These are phyloP conservation scores for Phytophthora chlamydospora DNA, from an alignment of 352 stramenopile genomes.

Conservation along the genomic window DNA sequence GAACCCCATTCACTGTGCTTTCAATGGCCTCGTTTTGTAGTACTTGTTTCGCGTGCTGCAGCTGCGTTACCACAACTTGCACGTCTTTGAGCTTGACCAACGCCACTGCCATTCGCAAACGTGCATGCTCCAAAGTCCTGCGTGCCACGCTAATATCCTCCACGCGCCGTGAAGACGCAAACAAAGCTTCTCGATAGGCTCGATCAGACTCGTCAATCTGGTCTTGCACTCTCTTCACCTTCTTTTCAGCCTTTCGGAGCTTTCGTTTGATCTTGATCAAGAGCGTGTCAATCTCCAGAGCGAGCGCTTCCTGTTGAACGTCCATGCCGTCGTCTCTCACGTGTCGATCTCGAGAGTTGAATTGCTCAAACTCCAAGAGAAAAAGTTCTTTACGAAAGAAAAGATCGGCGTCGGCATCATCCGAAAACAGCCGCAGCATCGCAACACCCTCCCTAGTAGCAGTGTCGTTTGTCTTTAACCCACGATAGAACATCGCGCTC, in stretches of 20 bases:
- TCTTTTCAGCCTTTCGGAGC: slow-evolving; percentile 63
- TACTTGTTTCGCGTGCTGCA: slow-evolving; percentile 29
- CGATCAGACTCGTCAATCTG: slow-evolving; percentile 36
- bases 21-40: slow-evolving; percentile 9
- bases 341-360: not conserved
- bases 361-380: slow-evolving; percentile 37
- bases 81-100: slow-evolving; percentile 50
- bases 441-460: slow-evolving; percentile 8
- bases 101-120: slow-evolving; percentile 38
- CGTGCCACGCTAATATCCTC: slow-evolving; percentile 40
- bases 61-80: slow-evolving; percentile 8
- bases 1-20: not conserved
- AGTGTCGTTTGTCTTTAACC: not conserved
- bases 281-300: slow-evolving; percentile 12
- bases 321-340: not conserved
- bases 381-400: slow-evolving; percentile 60
- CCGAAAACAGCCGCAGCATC: slow-evolving; percentile 50
- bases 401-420: slow-evolving; percentile 48
- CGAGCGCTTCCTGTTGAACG: slow-evolving; percentile 12
- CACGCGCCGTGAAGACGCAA: slow-evolving; percentile 14
- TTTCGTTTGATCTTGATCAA: slow-evolving; percentile 50
- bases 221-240: slow-evolving; percentile 39
- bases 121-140: slow-evolving; percentile 39
- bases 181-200: slow-evolving; percentile 38
- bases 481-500: not conserved